These are phyloP conservation scores for Venturia pyrina DNA, from an alignment of 2,329 filamentous ascomycete species.

Conservation along the genomic window DNA sequence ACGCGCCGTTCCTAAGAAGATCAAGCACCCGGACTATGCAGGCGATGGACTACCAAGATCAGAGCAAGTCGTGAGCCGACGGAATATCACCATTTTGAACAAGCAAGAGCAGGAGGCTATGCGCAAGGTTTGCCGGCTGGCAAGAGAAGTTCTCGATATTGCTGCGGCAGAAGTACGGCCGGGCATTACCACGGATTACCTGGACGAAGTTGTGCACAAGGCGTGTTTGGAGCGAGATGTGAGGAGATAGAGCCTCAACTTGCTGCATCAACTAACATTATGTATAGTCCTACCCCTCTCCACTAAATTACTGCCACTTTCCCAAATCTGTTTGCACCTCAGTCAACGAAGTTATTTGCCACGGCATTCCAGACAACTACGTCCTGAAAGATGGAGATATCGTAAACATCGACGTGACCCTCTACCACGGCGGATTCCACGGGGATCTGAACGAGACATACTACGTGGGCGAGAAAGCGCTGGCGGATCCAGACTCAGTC, in stretches of 20 bases:
- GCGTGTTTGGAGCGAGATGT: conserved; percentile 89
- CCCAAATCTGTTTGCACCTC: conserved; percentile 98
- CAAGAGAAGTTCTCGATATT: conserved; percentile 86
- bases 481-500: conserved; percentile 74
- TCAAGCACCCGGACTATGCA: conserved; percentile 80
- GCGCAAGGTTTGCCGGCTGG: conserved; percentile 81
- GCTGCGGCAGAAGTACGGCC: conserved; percentile 74
- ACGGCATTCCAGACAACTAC: conserved; percentile 91
- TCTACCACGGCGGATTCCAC: conserved; percentile 93
- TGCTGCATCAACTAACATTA: neutral
- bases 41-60: conserved; percentile 65
- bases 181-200: conserved; percentile 91
- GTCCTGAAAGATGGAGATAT: conserved; percentile 87
- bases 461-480: conserved; percentile 85
- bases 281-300: conserved; percentile 84
- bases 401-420: conserved; percentile 88
- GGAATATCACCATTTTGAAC: conserved; percentile 75
- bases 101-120: conserved; percentile 75
- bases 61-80: conserved; percentile 57
- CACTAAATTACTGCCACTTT: conserved; percentile 90
- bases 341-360: conserved; percentile 94
- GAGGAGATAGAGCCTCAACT: conserved; percentile 25
- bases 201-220: conserved; percentile 91
- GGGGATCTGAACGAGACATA: conserved; percentile 98
- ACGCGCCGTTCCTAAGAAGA: conserved; percentile 59